phyloP scores from a whole-genome alignment of 257 asterid species.

The Echites panduratus region DNA sequence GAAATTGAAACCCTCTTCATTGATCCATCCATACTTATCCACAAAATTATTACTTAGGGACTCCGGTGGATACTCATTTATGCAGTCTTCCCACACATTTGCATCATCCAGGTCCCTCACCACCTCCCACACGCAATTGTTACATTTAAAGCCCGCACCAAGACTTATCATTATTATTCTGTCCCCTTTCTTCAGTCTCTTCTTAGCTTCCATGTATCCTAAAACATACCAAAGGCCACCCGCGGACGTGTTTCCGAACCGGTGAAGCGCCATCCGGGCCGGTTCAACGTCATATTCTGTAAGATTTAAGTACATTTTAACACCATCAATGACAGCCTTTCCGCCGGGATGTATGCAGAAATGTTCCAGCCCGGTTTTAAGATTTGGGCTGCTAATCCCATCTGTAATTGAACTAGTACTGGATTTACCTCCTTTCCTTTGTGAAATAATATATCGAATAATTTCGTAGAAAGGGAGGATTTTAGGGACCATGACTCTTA shows the following conservation, averaged over 20 bases:
- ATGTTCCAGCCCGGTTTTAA: slow-evolving; percentile 43
- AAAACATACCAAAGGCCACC: slow-evolving; percentile 58
- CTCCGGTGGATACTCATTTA: not conserved
- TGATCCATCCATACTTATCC: slow-evolving; percentile 2
- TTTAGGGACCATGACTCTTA: slow-evolving; percentile 24
- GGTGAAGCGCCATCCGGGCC: slow-evolving; percentile 50
- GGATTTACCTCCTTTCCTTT: not conserved
- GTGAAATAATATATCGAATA: slow-evolving; percentile 3
- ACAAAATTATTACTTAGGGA: not conserved
- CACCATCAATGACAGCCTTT: slow-evolving; percentile 55
- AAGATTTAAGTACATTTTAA: slow-evolving; percentile 35
- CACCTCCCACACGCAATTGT: slow-evolving; percentile 3
- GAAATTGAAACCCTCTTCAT: not conserved
- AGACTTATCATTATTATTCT: slow-evolving; percentile 16
- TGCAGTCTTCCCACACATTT: not conserved
- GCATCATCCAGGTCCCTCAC: not conserved
- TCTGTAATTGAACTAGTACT: not conserved
- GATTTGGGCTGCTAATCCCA: slow-evolving; percentile 23
- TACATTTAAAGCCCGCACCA: slow-evolving; percentile 3
- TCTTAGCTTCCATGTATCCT: slow-evolving; percentile 64
- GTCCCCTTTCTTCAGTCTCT: slow-evolving; percentile 53
- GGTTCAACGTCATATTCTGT: slow-evolving; percentile 52
- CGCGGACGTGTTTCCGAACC: slow-evolving; percentile 58
- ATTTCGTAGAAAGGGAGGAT: slow-evolving; percentile 27
- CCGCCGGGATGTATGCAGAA: slow-evolving; percentile 69